These are phyloP conservation scores for Daucus carota DNA, from an alignment of 129 eudicot genomes.

Conservation along the genomic window DNA sequence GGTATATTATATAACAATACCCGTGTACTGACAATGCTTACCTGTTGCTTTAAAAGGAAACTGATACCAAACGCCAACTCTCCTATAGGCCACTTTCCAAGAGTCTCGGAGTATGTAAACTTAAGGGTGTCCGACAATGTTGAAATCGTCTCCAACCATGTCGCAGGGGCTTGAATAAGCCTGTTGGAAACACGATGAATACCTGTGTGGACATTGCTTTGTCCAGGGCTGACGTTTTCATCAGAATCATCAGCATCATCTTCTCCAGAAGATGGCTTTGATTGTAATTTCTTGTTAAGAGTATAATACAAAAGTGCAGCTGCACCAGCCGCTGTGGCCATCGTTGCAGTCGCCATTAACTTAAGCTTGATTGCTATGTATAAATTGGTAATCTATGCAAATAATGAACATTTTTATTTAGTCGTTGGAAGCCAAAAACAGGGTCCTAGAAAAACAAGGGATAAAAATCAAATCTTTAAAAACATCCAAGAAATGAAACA, in stretches of 20 bases:
- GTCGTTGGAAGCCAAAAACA: too few relatives aligned
- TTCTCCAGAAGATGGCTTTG: slow-evolving; percentile 26
- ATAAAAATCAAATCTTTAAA: too few relatives aligned
- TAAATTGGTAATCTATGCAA: too few relatives aligned
- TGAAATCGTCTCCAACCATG: slow-evolving; percentile 95
- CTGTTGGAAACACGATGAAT: slow-evolving; percentile 65
- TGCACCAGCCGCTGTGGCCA: slow-evolving; percentile 99
- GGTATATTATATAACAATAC: neutral
- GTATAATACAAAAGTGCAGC: slow-evolving; percentile 93
- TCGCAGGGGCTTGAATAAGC: slow-evolving; percentile 85
- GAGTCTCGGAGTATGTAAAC: slow-evolving; percentile 90
- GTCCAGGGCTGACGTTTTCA: slow-evolving; percentile 16
- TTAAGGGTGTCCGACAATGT: slow-evolving; percentile 89
- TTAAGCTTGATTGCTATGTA: neutral
- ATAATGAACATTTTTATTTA: too few relatives aligned
- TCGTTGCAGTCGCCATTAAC: slow-evolving; percentile 89
- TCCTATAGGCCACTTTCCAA: slow-evolving; percentile 98
- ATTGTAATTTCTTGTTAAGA: slow-evolving; percentile 58
- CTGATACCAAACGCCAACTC: slow-evolving; percentile 96
- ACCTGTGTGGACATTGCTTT: slow-evolving; percentile 33
- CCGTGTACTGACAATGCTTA: slow-evolving; percentile 10
- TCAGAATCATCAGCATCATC: slow-evolving; percentile 32
- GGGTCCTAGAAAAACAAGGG: too few relatives aligned
- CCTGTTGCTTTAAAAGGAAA: slow-evolving; percentile 86
- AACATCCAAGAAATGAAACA: too few relatives aligned